Evolutionary conservation across 2,329 filamentous ascomycete species (phyloP).

Genomic region (Monilinia polystroma): DNA sequence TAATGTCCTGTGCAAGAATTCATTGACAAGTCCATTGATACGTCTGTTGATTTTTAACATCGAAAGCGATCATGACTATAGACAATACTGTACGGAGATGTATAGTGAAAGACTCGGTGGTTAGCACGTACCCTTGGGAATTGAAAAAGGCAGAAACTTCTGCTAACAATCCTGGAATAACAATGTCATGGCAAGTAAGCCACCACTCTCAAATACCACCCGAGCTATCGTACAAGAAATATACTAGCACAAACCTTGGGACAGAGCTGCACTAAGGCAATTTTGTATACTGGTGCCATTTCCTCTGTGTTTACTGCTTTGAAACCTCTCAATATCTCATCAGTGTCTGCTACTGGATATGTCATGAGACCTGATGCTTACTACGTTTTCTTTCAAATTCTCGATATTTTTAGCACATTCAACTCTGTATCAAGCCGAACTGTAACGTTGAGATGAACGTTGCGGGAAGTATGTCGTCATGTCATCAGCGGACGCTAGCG

Average conservation of each 20-base stretch:
- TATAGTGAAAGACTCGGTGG: background rate
- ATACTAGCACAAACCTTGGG: conserved; percentile 16
- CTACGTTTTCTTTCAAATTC: background rate
- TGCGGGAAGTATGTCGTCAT: background rate
- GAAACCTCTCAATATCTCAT: background rate
- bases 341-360: background rate
- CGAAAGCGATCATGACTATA: background rate
- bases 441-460: background rate
- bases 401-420: background rate
- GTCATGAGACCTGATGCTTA: background rate
- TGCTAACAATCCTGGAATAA: background rate
- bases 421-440: background rate
- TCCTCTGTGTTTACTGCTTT: background rate
- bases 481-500: background rate
- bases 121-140: background rate
- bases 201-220: background rate
- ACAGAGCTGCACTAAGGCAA: conserved; percentile 22
- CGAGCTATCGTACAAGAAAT: background rate
- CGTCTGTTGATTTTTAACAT: no score
- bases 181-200: background rate
- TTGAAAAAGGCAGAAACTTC: background rate
- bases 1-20: no score
- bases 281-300: conserved; percentile 19
- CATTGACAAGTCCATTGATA: background rate
- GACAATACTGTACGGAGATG: background rate